Evolutionary conservation across 2,329 filamentous ascomycete species (phyloP).

Genomic region (Apiospora koreana): DNA sequence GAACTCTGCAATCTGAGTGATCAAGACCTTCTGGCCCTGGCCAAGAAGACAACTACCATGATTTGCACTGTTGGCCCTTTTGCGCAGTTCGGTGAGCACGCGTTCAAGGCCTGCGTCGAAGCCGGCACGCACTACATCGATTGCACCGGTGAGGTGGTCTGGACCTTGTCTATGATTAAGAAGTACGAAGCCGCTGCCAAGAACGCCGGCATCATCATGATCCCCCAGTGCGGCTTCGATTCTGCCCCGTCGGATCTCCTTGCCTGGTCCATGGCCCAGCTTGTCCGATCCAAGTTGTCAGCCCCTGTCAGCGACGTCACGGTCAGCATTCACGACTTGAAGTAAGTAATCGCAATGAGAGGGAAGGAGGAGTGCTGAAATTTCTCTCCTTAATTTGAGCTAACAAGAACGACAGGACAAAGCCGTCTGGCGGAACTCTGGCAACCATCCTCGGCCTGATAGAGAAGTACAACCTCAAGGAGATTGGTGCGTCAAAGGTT

Average conservation of each 20-base stretch:
- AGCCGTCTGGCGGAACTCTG: slow-evolving; percentile 67
- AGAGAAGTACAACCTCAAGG: slow-evolving; percentile 51
- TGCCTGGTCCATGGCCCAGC: slow-evolving; percentile 53
- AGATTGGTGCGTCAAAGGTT: slow-evolving; percentile 45
- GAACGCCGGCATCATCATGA: slow-evolving; percentile 56
- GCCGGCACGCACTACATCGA: slow-evolving; percentile 66
- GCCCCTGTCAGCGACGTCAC: slow-evolving; percentile 55
- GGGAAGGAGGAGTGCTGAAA: neutral
- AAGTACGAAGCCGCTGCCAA: slow-evolving; percentile 58
- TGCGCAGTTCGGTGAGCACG: slow-evolving; percentile 54
- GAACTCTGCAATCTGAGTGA: slow-evolving; percentile 53
- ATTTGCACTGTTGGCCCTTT: slow-evolving; percentile 64
- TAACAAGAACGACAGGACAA: slow-evolving; percentile 32
- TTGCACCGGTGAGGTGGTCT: slow-evolving; percentile 62
- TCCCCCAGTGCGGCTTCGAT: slow-evolving; percentile 64
- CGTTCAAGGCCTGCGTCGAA: slow-evolving; percentile 63
- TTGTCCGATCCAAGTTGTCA: slow-evolving; percentile 50
- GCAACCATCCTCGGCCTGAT: slow-evolving; percentile 64
- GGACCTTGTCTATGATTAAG: slow-evolving; percentile 59
- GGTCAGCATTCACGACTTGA: slow-evolving; percentile 47
- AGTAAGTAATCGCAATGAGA: slow-evolving; percentile 29
- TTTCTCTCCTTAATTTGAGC: neutral
- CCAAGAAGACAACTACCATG: slow-evolving; percentile 57
- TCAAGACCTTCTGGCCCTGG: slow-evolving; percentile 47
- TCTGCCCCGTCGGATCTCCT: slow-evolving; percentile 63